Evolutionary conservation across 2,329 filamentous ascomycete genomes (phyloP).

Genomic region (Phialophora chinensis): DNA sequence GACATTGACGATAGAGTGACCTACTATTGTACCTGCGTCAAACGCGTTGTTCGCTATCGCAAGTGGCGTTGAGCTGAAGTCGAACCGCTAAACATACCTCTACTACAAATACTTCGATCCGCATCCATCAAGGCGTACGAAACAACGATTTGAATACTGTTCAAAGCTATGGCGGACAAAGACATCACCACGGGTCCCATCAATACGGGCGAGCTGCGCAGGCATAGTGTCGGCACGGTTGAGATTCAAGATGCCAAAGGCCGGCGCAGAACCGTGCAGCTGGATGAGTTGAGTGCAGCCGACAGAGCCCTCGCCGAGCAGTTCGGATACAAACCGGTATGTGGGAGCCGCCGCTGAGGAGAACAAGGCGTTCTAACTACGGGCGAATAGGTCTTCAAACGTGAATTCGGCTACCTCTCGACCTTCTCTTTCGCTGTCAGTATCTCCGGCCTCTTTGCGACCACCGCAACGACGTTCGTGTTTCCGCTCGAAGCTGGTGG

Average conservation of each 20-base stretch:
- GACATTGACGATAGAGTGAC: conserved; percentile 25
- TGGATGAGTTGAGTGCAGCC: conserved; percentile 41
- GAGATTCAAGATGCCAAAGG: conserved; percentile 34
- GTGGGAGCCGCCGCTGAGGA: conserved; percentile 12
- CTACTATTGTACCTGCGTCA: conserved; percentile 29
- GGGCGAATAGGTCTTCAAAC: conserved; percentile 49
- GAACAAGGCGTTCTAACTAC: conserved; percentile 1
- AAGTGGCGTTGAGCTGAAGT: conserved; percentile 37
- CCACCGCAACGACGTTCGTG: conserved; percentile 61
- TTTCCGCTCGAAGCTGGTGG: conserved; percentile 62
- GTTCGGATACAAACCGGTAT: conserved; percentile 45
- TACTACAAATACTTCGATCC: conserved; percentile 8
- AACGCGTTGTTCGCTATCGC: conserved; percentile 36
- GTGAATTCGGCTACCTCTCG: conserved; percentile 64
- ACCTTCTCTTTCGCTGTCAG: conserved; percentile 67
- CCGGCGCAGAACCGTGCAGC: conserved; percentile 34
- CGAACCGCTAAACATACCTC: conserved; percentile 5
- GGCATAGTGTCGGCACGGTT: conserved; percentile 33
- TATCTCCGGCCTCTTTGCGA: conserved; percentile 63
- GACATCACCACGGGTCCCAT: conserved; percentile 22
- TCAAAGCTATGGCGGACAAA: conserved; percentile 22
- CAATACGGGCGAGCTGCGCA: conserved; percentile 26
- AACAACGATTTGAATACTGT: background rate
- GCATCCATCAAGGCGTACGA: background rate
- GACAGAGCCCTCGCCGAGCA: conserved; percentile 43